phyloP scores from a whole-genome alignment of 2,329 filamentous ascomycete species.

The Metarhizium brunneum region DNA sequence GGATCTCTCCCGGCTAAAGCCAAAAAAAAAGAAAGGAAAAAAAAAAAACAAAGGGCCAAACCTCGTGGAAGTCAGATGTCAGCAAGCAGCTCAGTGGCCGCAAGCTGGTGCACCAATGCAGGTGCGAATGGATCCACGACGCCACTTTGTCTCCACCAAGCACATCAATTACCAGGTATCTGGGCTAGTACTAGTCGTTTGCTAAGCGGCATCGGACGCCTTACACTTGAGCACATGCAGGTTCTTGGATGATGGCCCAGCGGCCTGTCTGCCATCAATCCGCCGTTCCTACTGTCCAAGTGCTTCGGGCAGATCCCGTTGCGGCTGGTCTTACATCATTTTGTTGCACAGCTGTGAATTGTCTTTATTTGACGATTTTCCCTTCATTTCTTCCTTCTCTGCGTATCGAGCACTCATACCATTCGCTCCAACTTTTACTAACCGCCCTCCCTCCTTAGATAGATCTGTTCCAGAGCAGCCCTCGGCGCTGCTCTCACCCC shows the following conservation, averaged over 20 bases:
- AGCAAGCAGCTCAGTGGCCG: neutral
- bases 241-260: too few relatives aligned
- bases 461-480: slow-evolving; percentile 14
- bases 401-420: neutral
- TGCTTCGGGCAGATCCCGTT: neutral
- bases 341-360: neutral
- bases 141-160: slow-evolving; percentile 2
- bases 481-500: slow-evolving; percentile 15
- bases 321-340: neutral
- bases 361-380: neutral
- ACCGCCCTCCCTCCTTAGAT: neutral
- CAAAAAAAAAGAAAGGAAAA: neutral
- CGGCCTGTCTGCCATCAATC: too few relatives aligned
- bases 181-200: neutral
- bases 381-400: neutral
- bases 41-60: neutral
- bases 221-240: too few relatives aligned
- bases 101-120: neutral
- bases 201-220: neutral
- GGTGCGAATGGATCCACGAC: neutral
- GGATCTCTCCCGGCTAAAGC: slow-evolving; percentile 1
- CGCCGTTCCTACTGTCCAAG: too few relatives aligned
- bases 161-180: neutral
- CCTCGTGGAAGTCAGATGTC: slow-evolving; percentile 5
- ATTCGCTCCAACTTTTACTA: neutral